These are phyloP conservation scores for Camelina hispida DNA, from an alignment of 345 rosid species.

Conservation along the genomic window DNA sequence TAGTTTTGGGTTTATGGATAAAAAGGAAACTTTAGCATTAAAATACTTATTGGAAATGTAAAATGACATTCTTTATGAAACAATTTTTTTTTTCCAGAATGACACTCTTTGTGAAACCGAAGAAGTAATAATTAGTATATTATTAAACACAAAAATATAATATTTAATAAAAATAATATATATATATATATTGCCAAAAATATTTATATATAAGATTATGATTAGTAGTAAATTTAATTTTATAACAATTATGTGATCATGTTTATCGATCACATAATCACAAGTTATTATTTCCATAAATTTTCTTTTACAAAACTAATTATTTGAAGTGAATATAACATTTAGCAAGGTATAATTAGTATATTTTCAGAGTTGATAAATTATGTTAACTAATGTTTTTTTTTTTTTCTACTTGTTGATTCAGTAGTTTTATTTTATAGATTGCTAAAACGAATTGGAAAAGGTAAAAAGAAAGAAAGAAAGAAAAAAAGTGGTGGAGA, in stretches of 20 bases:
- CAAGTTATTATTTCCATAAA: not conserved
- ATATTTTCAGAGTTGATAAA: not conserved
- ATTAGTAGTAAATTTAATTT: not conserved
- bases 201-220: too few relatives aligned
- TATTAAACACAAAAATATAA: too few relatives aligned
- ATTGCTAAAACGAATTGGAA: not conserved
- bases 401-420: not conserved
- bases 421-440: not conserved
- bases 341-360: not conserved
- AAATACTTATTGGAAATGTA: too few relatives aligned
- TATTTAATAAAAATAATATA: too few relatives aligned
- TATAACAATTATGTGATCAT: not conserved
- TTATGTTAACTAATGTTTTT: not conserved
- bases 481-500: not conserved
- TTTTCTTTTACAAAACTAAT: not conserved
- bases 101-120: too few relatives aligned
- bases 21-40: too few relatives aligned
- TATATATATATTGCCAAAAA: too few relatives aligned
- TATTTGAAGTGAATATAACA: not conserved
- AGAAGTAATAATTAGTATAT: too few relatives aligned
- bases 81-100: too few relatives aligned
- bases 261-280: not conserved
- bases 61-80: too few relatives aligned
- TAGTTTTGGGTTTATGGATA: too few relatives aligned
- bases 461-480: not conserved